These are phyloP conservation scores for Leucosporidium creatinivorum DNA, from an alignment of 768 basidiomycete species.

Conservation along the genomic window DNA sequence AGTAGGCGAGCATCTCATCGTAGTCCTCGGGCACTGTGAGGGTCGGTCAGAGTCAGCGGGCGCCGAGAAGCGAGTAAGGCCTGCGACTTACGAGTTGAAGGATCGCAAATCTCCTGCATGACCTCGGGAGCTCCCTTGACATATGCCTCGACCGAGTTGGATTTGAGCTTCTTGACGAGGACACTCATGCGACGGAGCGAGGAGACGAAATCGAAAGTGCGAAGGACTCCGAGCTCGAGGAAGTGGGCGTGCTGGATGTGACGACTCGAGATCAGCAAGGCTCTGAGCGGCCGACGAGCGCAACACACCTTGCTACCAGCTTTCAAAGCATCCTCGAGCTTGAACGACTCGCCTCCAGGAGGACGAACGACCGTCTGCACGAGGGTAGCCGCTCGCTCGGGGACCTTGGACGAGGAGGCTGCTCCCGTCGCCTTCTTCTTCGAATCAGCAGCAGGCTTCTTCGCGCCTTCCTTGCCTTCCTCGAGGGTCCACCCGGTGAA, in stretches of 20 bases:
- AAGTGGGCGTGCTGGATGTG: constrained; percentile 78
- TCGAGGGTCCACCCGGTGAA: constrained; percentile 95
- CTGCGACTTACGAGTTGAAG: constrained; percentile 60
- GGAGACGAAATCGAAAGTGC: constrained; percentile 94
- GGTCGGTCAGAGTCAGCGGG: neutral
- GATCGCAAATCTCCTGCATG: constrained; percentile 90
- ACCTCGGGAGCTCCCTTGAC: constrained; percentile 99
- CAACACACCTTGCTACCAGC: constrained; percentile 62
- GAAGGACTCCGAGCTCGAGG: constrained; percentile 89
- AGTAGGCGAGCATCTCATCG: constrained; percentile 90
- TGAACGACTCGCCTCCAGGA: constrained; percentile 83
- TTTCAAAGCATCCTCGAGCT: constrained; percentile 78
- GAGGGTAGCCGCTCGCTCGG: constrained; percentile 66
- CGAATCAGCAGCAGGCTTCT: constrained; percentile 43
- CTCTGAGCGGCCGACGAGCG: neutral
- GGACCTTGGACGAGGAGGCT: constrained; percentile 26
- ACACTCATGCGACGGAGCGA: constrained; percentile 92
- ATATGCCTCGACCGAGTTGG: constrained; percentile 92
- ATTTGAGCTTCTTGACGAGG: constrained; percentile 88
- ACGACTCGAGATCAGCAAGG: neutral
- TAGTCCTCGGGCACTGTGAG: constrained; percentile 87
- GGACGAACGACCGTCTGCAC: constrained; percentile 96
- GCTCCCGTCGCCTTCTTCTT: constrained; percentile 27
- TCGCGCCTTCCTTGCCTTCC: constrained; percentile 60
- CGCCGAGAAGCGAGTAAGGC: too few relatives aligned